phyloP scores from a whole-genome alignment of 2,329 filamentous ascomycete genomes.

The Zasmidium citrigriseum region DNA sequence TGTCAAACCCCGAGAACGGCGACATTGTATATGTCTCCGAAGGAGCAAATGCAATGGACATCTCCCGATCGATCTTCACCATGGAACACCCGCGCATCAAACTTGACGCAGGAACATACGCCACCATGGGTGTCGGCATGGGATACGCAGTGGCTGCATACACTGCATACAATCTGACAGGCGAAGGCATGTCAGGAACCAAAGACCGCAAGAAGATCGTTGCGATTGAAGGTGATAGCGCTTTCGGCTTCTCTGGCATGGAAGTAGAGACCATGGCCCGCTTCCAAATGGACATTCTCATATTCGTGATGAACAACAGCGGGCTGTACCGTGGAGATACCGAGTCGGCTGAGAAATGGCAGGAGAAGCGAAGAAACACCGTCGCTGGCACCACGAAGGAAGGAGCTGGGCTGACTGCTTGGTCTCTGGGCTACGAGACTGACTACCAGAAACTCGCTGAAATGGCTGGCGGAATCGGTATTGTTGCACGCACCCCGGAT shows the following conservation, averaged over 20 bases:
- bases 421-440: conserved; percentile 51
- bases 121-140: conserved; percentile 61
- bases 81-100: conserved; percentile 56
- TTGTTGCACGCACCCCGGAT: conserved; percentile 52
- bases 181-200: conserved; percentile 35
- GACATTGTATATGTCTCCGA: conserved; percentile 59
- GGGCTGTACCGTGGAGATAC: conserved; percentile 42
- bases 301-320: conserved; percentile 49
- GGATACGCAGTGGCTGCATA: conserved; percentile 60
- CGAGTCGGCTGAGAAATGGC: conserved; percentile 44
- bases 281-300: conserved; percentile 52
- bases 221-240: conserved; percentile 57
- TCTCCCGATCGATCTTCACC: conserved; percentile 57
- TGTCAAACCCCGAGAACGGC: conserved; percentile 48
- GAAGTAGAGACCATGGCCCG: conserved; percentile 60
- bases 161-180: conserved; percentile 54
- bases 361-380: conserved; percentile 46
- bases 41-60: conserved; percentile 64
- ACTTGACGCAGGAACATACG: conserved; percentile 60
- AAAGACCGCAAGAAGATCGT: conserved; percentile 51
- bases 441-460: conserved; percentile 58
- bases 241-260: conserved; percentile 57
- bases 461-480: conserved; percentile 57
- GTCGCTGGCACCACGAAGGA: conserved; percentile 33
- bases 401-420: conserved; percentile 52